These are phyloP conservation scores for Pythium grandisporangium DNA, from an alignment of 352 stramenopile species.

Conservation along the genomic window DNA sequence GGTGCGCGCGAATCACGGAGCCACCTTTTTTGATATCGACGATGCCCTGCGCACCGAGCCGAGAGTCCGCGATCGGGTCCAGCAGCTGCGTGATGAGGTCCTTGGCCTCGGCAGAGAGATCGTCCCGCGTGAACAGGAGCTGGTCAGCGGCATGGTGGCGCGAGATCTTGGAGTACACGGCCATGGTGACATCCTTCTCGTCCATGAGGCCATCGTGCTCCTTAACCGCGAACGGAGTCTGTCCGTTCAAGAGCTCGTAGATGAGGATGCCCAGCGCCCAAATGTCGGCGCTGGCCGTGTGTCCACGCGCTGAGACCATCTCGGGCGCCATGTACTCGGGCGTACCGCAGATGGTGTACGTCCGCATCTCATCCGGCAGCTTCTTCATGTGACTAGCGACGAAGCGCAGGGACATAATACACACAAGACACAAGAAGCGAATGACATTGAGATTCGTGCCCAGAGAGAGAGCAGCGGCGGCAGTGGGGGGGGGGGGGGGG, in stretches of 20 bases:
- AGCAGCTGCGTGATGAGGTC: slow-evolving; percentile 61
- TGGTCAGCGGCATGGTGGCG: slow-evolving; percentile 50
- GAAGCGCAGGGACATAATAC: not conserved
- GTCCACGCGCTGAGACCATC: slow-evolving; percentile 77
- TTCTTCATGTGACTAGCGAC: slow-evolving; percentile 81
- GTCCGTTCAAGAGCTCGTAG: slow-evolving; percentile 80
- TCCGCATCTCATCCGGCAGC: slow-evolving; percentile 67
- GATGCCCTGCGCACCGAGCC: slow-evolving; percentile 58
- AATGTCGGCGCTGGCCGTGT: slow-evolving; percentile 72
- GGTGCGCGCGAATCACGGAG: slow-evolving; percentile 69
- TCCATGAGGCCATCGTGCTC: slow-evolving; percentile 45
- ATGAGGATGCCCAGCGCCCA: slow-evolving; percentile 82
- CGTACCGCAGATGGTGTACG: slow-evolving; percentile 84
- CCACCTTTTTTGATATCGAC: slow-evolving; percentile 73
- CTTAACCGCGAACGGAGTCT: slow-evolving; percentile 78
- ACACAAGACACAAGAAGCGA: not conserved
- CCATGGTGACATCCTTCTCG: slow-evolving; percentile 80
- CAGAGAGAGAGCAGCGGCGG: no score
- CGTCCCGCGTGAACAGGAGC: slow-evolving; percentile 37
- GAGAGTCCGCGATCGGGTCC: slow-evolving; percentile 57
- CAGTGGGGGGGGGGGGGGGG: no score
- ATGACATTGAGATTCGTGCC: not conserved
- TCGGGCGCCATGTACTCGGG: slow-evolving; percentile 87
- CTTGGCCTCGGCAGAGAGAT: slow-evolving; percentile 42
- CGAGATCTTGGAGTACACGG: slow-evolving; percentile 82